Base-by-base conservation (phyloP, 1,284 basidiomycete genomes). In the Cystodermella granulosa region DNA sequence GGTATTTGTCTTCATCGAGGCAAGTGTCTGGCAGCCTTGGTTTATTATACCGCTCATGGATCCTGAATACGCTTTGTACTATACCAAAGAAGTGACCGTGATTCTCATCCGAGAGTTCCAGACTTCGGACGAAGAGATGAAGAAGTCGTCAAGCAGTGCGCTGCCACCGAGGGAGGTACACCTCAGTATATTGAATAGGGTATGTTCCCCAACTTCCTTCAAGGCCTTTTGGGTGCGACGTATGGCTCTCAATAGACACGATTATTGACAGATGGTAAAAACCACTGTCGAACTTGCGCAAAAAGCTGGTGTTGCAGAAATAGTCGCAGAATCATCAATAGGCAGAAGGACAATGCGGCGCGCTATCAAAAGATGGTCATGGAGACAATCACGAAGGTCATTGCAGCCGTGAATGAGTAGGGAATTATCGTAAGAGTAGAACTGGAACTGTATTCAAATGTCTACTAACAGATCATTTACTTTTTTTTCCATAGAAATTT, bases 21-120 rank as follows among this genome's bases (percentile, higher is more conserved):
- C 53, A 98, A 98, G 66, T 94, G 93, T 55, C 81, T 98, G 17
- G 95, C 96, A 11, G 95, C 96, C 3, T 98, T 98, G 96, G 26
- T 98, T 97, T 74, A 99, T 99, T 63, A 97, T 98, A 49, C 96
- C 96, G 1, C 86, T 98, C 48, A 98, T 98, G 96, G 96, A 98
- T 64, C 91, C 95, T 41, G 94, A 99, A 74, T 97, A 96, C 57
- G 92, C 93, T 5, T 93, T 91, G 20, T 97, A 97, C 72, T 98
- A 97, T 63, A 96, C 93, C 42, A 93, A 92, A 68, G 93, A 96
- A 76, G 91, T 94, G 53, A 95, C 93, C 44, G 90, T 96, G 49
- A 96, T 97, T 63, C 83, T 98, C 49, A 98, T 98, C 52, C 91
- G 96, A 63, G 96, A 98, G 72, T 99, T 98, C 75, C 94, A 96